Evolutionary conservation across 805 yeast genomes (phyloP).

Genomic region (Lachancea kluyveri): DNA sequence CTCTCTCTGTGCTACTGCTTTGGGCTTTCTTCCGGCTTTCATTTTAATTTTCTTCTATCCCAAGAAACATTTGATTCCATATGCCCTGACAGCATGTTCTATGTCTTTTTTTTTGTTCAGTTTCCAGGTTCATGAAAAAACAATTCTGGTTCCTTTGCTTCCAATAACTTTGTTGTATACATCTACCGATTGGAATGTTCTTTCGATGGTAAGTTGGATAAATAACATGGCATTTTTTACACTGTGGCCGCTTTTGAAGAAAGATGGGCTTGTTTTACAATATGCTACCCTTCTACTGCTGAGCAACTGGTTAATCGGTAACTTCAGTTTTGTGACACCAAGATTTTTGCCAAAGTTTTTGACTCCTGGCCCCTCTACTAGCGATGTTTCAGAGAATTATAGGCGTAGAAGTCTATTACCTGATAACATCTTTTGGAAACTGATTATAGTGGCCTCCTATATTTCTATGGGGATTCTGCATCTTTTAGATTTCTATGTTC

Average conservation of each 20-base stretch:
- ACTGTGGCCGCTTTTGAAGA: conserved; percentile 76
- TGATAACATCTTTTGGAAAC: conserved; percentile 40
- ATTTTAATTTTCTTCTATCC: conserved; percentile 45
- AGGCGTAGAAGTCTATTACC: conserved; percentile 44
- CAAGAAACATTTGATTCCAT: conserved; percentile 45
- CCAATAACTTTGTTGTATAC: conserved; percentile 67
- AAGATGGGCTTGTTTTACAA: conserved; percentile 70
- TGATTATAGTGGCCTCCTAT: conserved; percentile 48
- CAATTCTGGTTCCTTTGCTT: conserved; percentile 78
- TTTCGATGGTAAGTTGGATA: conserved; percentile 82
- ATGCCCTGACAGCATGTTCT: conserved; percentile 78
- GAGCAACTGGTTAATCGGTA: conserved; percentile 77
- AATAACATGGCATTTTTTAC: conserved; percentile 80
- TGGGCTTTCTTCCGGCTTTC: conserved; percentile 52
- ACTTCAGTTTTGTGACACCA: conserved; percentile 48
- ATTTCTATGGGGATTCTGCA: conserved; percentile 47
- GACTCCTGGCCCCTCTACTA: conserved; percentile 41
- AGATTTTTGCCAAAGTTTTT: conserved; percentile 34
- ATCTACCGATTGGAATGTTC: conserved; percentile 48
- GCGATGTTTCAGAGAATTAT: conserved; percentile 27
- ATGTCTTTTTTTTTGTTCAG: conserved; percentile 86
- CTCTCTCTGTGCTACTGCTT: conserved; percentile 49
- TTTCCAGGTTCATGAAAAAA: conserved; percentile 94
- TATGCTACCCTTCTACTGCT: conserved; percentile 54
- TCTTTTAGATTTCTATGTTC: conserved; percentile 41